Conservation (phyloP, 2,329 filamentous ascomycete genomes). For the Macrophomina phaseolina region DNA sequence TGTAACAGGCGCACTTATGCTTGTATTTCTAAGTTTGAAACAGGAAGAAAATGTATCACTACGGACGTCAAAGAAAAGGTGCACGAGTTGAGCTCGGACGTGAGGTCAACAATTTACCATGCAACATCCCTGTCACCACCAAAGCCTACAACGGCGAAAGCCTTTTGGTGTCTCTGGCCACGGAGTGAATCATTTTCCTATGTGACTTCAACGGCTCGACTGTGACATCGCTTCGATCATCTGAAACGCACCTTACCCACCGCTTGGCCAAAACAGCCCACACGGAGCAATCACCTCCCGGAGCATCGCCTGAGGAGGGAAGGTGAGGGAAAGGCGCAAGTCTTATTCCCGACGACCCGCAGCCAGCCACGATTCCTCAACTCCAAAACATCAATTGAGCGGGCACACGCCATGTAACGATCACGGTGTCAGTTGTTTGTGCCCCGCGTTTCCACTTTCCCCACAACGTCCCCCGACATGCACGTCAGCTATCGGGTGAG, state of each 20-base stretch:
- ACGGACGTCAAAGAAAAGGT: not conserved
- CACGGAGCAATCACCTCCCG: not conserved
- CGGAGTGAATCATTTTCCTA: too few species aligned
- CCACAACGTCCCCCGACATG: not conserved
- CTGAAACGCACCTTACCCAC: not conserved
- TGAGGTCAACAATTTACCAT: not conserved
- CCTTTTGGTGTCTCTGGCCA: too few species aligned
- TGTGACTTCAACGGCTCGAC: too few species aligned
- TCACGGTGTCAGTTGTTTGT: not conserved
- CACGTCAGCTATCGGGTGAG: not conserved
- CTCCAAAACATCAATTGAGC: not conserved
- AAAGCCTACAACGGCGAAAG: too few species aligned
- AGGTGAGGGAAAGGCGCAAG: not conserved
- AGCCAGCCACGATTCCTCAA: not conserved
- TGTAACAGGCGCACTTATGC: not conserved
- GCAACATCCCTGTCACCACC: too few species aligned
- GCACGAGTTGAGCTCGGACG: constrained; percentile 18
- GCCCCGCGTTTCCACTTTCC: not conserved
- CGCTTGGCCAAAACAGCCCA: not conserved
- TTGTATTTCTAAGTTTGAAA: not conserved
- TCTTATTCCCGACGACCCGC: not conserved
- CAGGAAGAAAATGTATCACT: not conserved
- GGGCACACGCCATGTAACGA: not conserved
- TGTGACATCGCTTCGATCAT: too few species aligned
- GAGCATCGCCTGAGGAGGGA: not conserved